Evolutionary conservation across 1,284 basidiomycete species (phyloP).

Genomic region (Phellinidium pouzarii): DNA sequence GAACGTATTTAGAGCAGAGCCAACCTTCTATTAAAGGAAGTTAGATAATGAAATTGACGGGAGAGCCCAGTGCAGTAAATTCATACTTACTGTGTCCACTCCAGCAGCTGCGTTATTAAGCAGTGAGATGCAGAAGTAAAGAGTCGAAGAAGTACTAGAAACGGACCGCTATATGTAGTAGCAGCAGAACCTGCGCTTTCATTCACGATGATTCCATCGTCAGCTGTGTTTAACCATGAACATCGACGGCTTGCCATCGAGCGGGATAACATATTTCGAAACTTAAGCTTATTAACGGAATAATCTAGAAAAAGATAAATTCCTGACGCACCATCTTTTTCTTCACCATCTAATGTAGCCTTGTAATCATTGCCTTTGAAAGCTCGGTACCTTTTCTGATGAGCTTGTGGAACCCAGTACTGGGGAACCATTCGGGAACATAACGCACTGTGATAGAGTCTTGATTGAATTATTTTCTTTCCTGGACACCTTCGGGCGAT

Average conservation of each 20-base stretch:
- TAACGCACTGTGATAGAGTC: neutral
- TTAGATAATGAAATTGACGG: neutral
- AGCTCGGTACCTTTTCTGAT: neutral
- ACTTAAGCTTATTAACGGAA: neutral
- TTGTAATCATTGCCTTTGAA: neutral
- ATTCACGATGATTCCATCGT: constrained; percentile 2
- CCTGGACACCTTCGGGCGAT: neutral
- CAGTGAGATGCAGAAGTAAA: neutral
- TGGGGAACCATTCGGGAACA: constrained; percentile 11
- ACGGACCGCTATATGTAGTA: constrained; percentile 8
- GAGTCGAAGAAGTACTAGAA: too few relatives aligned
- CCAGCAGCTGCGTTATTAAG: neutral
- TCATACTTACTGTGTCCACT: neutral
- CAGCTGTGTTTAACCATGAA: constrained; percentile 4
- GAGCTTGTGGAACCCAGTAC: neutral
- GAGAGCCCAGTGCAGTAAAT: neutral
- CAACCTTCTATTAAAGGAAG: neutral
- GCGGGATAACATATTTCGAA: neutral
- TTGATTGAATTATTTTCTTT: neutral
- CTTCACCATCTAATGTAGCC: neutral
- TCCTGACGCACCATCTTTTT: neutral
- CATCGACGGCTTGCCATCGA: constrained; percentile 15
- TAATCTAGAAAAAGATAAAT: neutral
- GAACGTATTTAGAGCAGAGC: constrained; percentile 15
- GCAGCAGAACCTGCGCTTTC: constrained; percentile 3